Evolutionary conservation across 345 rosid species (phyloP), one percentile per base, ranked within the genome.

Genomic region (Alliaria petiolata): DNA sequence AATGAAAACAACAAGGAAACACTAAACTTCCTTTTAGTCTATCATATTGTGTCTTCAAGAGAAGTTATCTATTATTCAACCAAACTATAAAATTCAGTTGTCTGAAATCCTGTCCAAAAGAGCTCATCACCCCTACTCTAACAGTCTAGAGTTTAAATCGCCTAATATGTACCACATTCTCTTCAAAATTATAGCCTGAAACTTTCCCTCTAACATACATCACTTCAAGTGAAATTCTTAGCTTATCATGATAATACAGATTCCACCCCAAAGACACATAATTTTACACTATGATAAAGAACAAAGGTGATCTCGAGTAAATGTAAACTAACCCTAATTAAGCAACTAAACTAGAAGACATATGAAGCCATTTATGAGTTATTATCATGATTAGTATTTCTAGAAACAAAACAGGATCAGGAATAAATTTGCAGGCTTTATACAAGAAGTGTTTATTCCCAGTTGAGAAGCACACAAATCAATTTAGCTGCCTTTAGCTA

Each of bases 401-500:
- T 26, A 65, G 1, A 36, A 52, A 67, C 43, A 54, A 61, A 54
- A 34, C 22, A 45, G 44, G 69, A 75, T 20, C 54, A 9, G 42
- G 42, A 45, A 0, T n/a, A 76, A 69, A 55, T n/a, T 28, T 45
- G 13, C n/a, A 46, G 15, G 63, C 35, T 55, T 54, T 35, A 44
- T 52, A 30, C 12, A 44, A 35, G 35, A 62, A 62, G 0, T 30
- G 47, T 22, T 33, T 15, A n/a, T 38, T 40, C n/a, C 25, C 16
- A 59, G 65, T 31, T 50, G 38, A 66, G 30, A 22, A 64, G 31
- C 70, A 56, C 20, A 49, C 33, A 30, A 59, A 66, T 65, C 62
- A 65, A 58, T 20, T 19, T 15, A 49, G 70, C 58, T 62, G 11
- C 14, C 1, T 45, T 11, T 20, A 69, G 38, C 54, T 58, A 35